phyloP scores from a whole-genome alignment of 306 rosid species.

The Crotalaria pallida region DNA sequence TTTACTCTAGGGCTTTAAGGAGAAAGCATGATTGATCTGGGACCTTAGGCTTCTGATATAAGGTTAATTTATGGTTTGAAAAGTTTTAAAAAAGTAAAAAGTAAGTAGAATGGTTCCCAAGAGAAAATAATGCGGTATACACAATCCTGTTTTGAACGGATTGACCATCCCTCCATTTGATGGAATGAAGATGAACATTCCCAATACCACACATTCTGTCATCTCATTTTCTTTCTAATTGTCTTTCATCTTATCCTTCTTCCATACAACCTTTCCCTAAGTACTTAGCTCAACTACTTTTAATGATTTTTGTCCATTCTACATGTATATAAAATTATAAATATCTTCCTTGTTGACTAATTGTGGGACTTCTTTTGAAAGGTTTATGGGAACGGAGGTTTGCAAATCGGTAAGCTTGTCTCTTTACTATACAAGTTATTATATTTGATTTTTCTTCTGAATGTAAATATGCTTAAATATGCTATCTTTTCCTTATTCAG shows the following conservation, averaged over 20 bases:
- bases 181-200: background rate
- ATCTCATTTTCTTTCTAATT: background rate
- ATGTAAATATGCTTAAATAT: background rate
- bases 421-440: conserved; percentile 9
- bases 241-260: background rate
- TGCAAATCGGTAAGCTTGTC: conserved; percentile 58
- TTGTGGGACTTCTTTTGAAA: conserved; percentile 31
- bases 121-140: no score
- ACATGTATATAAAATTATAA: conserved; percentile 7
- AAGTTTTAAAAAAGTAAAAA: background rate
- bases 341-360: conserved; percentile 37
- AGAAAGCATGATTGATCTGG: background rate
- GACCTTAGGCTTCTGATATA: background rate
- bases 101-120: no score
- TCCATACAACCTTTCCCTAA: background rate
- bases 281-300: background rate
- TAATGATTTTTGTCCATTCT: background rate
- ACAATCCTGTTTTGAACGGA: background rate
- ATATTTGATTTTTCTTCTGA: background rate
- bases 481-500: background rate
- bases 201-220: background rate
- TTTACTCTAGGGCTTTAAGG: background rate
- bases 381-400: conserved; percentile 60
- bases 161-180: background rate
- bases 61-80: background rate